Evolutionary conservation across 1,139 yeast species (phyloP).

Genomic region (Candida tropicalis): DNA sequence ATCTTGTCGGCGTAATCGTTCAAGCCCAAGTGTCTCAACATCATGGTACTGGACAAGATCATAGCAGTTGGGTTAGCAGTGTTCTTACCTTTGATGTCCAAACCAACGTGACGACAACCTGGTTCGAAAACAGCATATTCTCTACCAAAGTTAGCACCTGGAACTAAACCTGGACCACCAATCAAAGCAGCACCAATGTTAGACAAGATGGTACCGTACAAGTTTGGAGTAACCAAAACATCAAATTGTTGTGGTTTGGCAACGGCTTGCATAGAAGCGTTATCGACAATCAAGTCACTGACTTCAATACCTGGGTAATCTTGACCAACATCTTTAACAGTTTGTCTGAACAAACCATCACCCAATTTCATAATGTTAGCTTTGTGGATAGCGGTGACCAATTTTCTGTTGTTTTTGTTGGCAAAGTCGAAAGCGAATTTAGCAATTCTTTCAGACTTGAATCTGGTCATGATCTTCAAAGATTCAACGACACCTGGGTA

Average conservation of each 20-base stretch:
- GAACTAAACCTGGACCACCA: constrained; percentile 98
- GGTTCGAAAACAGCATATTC: constrained; percentile 99
- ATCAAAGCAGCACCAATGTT: constrained; percentile 98
- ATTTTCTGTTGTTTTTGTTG: constrained; percentile 84
- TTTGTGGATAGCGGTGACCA: constrained; percentile 97
- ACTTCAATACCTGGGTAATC: constrained; percentile 86
- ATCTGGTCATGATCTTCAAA: constrained; percentile 89
- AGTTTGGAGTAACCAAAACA: constrained; percentile 95
- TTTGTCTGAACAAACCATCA: constrained; percentile 96
- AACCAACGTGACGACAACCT: constrained; percentile 99
- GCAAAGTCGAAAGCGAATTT: constrained; percentile 98
- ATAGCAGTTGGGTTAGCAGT: constrained; percentile 98
- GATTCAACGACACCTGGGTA: constrained; percentile 98
- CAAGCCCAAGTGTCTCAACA: constrained; percentile 93
- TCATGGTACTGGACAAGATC: constrained; percentile 86
- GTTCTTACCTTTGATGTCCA: constrained; percentile 92
- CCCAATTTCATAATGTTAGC: constrained; percentile 99
- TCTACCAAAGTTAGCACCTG: constrained; percentile 98
- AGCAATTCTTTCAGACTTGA: constrained; percentile 96
- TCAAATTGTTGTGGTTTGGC: constrained; percentile 98
- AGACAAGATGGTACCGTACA: constrained; percentile 96
- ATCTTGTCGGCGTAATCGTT: constrained; percentile 83
- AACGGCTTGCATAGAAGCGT: constrained; percentile 99
- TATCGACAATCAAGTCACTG: constrained; percentile 95
- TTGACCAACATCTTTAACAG: constrained; percentile 87